Conservation (phyloP, 1,284 basidiomycete species). For the Dichomitus squalens region DNA sequence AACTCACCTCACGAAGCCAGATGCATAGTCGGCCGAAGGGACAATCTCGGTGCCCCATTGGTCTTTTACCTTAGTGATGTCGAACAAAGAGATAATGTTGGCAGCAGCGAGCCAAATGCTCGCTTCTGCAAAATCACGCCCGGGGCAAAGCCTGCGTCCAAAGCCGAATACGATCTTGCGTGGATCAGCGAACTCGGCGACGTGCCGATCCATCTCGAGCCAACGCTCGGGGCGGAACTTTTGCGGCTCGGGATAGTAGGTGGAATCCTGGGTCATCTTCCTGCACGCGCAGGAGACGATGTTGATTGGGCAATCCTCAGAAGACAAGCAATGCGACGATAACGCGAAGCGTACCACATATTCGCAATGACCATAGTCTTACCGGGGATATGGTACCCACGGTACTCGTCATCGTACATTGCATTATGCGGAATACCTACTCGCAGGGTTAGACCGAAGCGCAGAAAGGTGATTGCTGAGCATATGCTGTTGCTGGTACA, state of each 20-base stretch:
- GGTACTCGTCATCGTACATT: slow-evolving; percentile 51
- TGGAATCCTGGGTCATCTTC: slow-evolving; percentile 34
- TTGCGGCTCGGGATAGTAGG: slow-evolving; percentile 29
- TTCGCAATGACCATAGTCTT: slow-evolving; percentile 50
- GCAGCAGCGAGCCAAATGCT: slow-evolving; percentile 30
- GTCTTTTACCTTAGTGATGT: slow-evolving; percentile 24
- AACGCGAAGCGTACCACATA: slow-evolving; percentile 39
- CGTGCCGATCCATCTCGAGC: slow-evolving; percentile 25
- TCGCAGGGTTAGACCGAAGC: neutral
- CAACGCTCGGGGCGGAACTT: slow-evolving; percentile 37
- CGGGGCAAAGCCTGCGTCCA: slow-evolving; percentile 32
- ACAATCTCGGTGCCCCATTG: slow-evolving; percentile 23
- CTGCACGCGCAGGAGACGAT: slow-evolving; percentile 16
- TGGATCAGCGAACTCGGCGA: slow-evolving; percentile 28
- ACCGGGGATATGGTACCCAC: slow-evolving; percentile 48
- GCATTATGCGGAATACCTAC: slow-evolving; percentile 52
- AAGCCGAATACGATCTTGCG: slow-evolving; percentile 36
- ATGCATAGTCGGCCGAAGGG: slow-evolving; percentile 24
- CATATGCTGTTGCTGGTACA: slow-evolving; percentile 3
- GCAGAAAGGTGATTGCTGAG: no score
- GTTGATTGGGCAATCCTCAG: no score
- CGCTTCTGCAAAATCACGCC: slow-evolving; percentile 30
- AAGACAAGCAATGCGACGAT: neutral
- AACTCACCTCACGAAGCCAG: slow-evolving; percentile 29
- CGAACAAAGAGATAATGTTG: slow-evolving; percentile 25